Conservation (phyloP, 805 yeast genomes). For the Metschnikowia dekortorum region DNA sequence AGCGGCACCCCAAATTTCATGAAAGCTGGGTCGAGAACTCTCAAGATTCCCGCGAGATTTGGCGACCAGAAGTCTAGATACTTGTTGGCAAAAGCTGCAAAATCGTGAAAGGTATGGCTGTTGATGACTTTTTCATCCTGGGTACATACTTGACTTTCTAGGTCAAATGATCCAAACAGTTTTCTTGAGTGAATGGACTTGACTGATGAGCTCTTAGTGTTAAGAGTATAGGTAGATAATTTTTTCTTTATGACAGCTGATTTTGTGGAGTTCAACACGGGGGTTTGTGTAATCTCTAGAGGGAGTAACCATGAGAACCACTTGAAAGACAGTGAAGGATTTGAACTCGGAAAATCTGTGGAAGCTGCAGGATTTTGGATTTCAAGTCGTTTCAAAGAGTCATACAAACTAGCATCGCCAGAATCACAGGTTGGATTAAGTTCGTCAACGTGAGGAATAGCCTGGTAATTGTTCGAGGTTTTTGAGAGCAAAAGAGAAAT, state of each 20-base stretch:
- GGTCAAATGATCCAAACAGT: slow-evolving; percentile 15
- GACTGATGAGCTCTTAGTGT: slow-evolving; percentile 14
- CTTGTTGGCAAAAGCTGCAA: slow-evolving; percentile 18
- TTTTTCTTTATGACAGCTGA: slow-evolving; percentile 14
- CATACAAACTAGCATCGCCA: not conserved
- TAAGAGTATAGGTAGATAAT: slow-evolving; percentile 19
- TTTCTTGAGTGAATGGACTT: slow-evolving; percentile 5
- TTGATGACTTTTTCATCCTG: slow-evolving; percentile 11
- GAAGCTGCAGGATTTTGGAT: not conserved
- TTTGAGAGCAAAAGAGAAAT: not conserved
- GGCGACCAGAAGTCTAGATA: slow-evolving; percentile 14
- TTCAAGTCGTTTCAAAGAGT: not conserved
- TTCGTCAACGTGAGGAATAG: not conserved
- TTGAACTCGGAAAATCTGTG: not conserved
- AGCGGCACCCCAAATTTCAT: slow-evolving; percentile 12
- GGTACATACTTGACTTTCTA: slow-evolving; percentile 12
- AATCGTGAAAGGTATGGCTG: slow-evolving; percentile 21
- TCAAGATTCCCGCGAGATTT: not conserved
- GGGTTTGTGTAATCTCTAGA: not conserved
- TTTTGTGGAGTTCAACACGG: not conserved
- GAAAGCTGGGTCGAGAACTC: slow-evolving; percentile 15
- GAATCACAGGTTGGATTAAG: not conserved
- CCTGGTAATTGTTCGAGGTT: not conserved
- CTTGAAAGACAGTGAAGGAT: not conserved
- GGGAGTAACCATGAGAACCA: slow-evolving; percentile 9